These are phyloP conservation scores for Periconia digitata DNA, from an alignment of 2,329 filamentous ascomycete species.

Conservation along the genomic window DNA sequence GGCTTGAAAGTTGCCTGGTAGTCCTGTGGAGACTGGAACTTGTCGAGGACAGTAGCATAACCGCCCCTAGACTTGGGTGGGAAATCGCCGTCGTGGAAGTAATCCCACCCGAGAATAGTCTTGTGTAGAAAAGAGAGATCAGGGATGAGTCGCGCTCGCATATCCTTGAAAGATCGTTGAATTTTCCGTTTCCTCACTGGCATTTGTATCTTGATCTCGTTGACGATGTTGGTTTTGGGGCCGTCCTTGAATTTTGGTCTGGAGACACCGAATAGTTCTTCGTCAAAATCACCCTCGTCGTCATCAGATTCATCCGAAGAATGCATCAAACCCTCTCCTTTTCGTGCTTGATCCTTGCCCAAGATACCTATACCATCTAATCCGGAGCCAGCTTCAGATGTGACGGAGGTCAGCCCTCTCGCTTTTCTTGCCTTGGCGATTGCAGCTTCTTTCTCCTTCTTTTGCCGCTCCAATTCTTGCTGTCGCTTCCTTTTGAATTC, in stretches of 20 bases:
- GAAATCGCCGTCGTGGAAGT: conserved; percentile 84
- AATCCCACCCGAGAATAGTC: conserved; percentile 89
- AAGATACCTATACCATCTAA: conserved; percentile 69
- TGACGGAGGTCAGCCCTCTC: conserved; percentile 54
- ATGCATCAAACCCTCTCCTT: conserved; percentile 88
- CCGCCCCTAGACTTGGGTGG: conserved; percentile 72
- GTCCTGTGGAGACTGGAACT: conserved; percentile 72
- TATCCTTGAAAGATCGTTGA: conserved; percentile 83
- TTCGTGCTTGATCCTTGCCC: conserved; percentile 75
- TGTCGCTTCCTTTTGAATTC: conserved; percentile 74
- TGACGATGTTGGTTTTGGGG: conserved; percentile 40
- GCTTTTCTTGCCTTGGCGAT: conserved; percentile 69
- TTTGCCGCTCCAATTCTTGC: conserved; percentile 73
- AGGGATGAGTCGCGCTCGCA: conserved; percentile 87
- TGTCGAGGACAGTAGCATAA: conserved; percentile 75
- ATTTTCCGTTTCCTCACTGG: conserved; percentile 85
- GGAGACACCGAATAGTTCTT: conserved; percentile 66
- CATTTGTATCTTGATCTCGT: conserved; percentile 50
- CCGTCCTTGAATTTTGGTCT: conserved; percentile 49
- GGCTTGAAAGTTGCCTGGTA: conserved; percentile 93
- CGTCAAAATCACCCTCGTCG: conserved; percentile 58
- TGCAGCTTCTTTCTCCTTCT: conserved; percentile 69
- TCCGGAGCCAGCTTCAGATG: conserved; percentile 77
- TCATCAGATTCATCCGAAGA: conserved; percentile 66
- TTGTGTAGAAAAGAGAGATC: conserved; percentile 84